Base-by-base conservation (phyloP, 345 rosid species). In the Dipteronia sinensis region DNA sequence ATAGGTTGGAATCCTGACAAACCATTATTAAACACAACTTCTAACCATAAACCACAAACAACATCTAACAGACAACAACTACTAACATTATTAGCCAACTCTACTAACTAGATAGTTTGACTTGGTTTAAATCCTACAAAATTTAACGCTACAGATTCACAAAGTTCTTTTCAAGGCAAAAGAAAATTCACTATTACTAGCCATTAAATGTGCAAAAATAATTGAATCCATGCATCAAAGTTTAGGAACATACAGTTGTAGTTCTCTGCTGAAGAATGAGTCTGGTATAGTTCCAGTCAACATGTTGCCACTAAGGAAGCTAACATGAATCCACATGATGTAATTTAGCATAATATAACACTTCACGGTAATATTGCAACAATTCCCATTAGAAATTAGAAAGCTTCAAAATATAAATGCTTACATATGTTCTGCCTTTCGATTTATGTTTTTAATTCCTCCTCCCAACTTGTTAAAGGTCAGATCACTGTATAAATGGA, bases 251-350 rank as follows among this genome's bases (percentile, higher is more conserved):
- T 81, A 81, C 83, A 81, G 16, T 51, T 42, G 47, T 73, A 69
- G 44, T 47, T 59, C 64, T 7, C 19, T 4, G 65, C 31, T 47
- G 69, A 76, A 0, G 1, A 46, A 1, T 53, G 82, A 75, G 10
- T 5, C 61, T 47, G 80, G 77, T 55, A 76, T 76, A 67, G 47
- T 67, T 81, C 83, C 83, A 72, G 55, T 81, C 46, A 81, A 79
- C 51, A 46, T 58, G 70, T 76, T 81, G 65, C 71, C 73, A 1
- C 73, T 76, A 3, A 81, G 77, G 38, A 72, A 81, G 55, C 80
- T 81, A 69, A 67, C 1, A 9, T 22, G 42, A 46, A 46, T 6
- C 56, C 11, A 58, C 65, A 76, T 13, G n/a, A 66, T 7, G 38
- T 49, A 65, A 69, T 65, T 53, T 25, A 72, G 62, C n/a, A 40